Base-by-base conservation (phyloP, 2,329 filamentous ascomycete genomes). In the Fusarium solani-melongenae region DNA sequence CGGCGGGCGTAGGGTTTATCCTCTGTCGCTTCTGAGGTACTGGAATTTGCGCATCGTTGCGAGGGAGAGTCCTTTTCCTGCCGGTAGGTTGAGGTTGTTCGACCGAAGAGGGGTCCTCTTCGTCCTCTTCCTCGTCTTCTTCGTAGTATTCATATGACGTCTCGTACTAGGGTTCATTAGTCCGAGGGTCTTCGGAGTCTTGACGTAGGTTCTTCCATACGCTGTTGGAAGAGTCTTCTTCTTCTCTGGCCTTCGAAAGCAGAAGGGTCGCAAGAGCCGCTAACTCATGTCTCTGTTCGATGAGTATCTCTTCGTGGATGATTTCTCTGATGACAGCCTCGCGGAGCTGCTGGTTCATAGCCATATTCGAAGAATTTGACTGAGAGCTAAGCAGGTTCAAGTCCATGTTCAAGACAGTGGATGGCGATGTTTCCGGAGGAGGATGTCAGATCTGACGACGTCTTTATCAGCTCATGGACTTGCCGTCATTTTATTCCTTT, bases 111-210 rank as follows among this genome's bases (percentile, higher is more conserved):
- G 36, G 33, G 12, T 64, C 44, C 10, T 62, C 44, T 29, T 69
- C 60, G 9, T 57, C 65, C 27, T 68, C 65, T 8, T 73, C 44
- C 11, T 72, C 70, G 22, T 60, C 59, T 4, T 64, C 64, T 17
- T 69, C 66, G 24, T 72, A 64, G 59, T 73, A 75, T 38, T 74
- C 73, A 34, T 74, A 69, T 33, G 65, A 61, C 20, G 67, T 61
- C 31, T 72, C 66, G 39, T 72, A 72, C 75, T 77, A 62, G 6
- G 44, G 17, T 33, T 41, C 51, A 46, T 76, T 56, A 76, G 71
- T 27, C 11, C 27, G n/a, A 38, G 38, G 53, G 34, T 27, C 14
- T 8, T 31, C 9, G 9, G 9, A n/a, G 36, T 27, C 33, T 39
- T 29, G 29, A 24, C 36, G 46, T 24, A 2, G 22, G 38, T 27